Conservation (phyloP, 129 eudicot genomes). For the Centrapalus pauciflorus region DNA sequence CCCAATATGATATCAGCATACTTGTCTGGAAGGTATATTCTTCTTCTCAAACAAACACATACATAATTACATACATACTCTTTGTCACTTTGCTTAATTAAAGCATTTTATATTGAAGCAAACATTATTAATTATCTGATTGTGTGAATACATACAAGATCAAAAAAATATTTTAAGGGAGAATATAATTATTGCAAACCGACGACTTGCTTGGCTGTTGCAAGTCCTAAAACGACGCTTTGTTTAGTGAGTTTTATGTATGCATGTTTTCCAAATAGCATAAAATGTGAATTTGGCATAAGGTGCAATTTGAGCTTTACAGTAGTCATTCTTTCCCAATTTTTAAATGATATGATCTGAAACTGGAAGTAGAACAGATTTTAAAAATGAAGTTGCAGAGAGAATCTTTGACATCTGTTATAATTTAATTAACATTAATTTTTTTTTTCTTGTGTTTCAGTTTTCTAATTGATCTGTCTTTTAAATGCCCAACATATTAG, state of each 20-base stretch:
- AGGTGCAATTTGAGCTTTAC: too few species aligned
- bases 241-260: not conserved
- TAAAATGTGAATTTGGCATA: too few species aligned
- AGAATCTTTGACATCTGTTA: constrained; percentile 47
- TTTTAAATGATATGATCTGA: not conserved
- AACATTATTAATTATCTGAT: not conserved
- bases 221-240: not conserved
- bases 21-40: constrained; percentile 71
- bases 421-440: constrained; percentile 1
- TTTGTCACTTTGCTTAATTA: not conserved
- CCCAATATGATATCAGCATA: constrained; percentile 78
- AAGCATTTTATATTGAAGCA: not conserved
- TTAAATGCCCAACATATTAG: constrained; percentile 7
- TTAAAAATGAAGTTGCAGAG: constrained; percentile 15
- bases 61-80: not conserved
- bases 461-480: not conserved
- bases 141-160: constrained; percentile 1
- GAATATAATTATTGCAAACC: not conserved
- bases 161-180: not conserved
- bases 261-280: too few species aligned
- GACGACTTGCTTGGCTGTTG: not conserved
- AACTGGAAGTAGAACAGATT: constrained; percentile 7
- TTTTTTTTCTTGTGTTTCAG: not conserved
- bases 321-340: not conserved
- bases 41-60: not conserved